A percentile compares a stretch with the other conserved stretches of the same genome.
Conservation (phyloP, 2,329 filamentous ascomycete genomes). For the Trichoderma cornu-damae region DNA sequence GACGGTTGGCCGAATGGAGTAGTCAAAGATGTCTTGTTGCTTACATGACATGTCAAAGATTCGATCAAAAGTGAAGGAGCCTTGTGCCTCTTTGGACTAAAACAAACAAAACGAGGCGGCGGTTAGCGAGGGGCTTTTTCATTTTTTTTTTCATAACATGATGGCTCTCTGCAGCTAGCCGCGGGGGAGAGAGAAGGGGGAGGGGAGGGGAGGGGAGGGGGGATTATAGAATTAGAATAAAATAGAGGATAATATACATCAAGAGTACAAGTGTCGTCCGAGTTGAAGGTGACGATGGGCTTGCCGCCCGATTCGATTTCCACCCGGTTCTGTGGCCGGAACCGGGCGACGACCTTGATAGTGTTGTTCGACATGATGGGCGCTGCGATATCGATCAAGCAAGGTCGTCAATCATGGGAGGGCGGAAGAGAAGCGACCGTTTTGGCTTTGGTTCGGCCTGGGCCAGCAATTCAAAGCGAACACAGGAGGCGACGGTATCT, state of each 20-base stretch:
- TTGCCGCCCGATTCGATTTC: slow-evolving; percentile 87
- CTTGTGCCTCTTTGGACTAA: slow-evolving; percentile 80
- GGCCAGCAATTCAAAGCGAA: slow-evolving; percentile 5
- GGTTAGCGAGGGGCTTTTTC: background rate
- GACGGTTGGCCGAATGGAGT: slow-evolving; percentile 91
- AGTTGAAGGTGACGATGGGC: slow-evolving; percentile 83
- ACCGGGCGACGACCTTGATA: slow-evolving; percentile 92
- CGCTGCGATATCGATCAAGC: slow-evolving; percentile 22
- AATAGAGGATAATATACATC: slow-evolving; percentile 53
- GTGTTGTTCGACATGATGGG: slow-evolving; percentile 56
- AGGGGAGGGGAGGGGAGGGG: no score
- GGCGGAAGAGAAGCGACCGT: background rate
- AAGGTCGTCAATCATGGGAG: slow-evolving; percentile 27
- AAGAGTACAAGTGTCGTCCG: slow-evolving; percentile 81
- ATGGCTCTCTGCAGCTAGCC: background rate
- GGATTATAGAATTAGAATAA: no score
- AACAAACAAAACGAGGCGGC: slow-evolving; percentile 20
- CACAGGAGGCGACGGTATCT: slow-evolving; percentile 15
- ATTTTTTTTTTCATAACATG: no score
- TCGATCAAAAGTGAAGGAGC: slow-evolving; percentile 92
- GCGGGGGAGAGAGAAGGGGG: background rate
- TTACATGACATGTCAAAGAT: slow-evolving; percentile 92
- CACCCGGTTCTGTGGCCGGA: slow-evolving; percentile 93
- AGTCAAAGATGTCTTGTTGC: slow-evolving; percentile 94
- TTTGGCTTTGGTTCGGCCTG: background rate